These are phyloP conservation scores for Closterium sp. DNA, from an alignment of 139 green algal genomes.

Conservation along the genomic window DNA sequence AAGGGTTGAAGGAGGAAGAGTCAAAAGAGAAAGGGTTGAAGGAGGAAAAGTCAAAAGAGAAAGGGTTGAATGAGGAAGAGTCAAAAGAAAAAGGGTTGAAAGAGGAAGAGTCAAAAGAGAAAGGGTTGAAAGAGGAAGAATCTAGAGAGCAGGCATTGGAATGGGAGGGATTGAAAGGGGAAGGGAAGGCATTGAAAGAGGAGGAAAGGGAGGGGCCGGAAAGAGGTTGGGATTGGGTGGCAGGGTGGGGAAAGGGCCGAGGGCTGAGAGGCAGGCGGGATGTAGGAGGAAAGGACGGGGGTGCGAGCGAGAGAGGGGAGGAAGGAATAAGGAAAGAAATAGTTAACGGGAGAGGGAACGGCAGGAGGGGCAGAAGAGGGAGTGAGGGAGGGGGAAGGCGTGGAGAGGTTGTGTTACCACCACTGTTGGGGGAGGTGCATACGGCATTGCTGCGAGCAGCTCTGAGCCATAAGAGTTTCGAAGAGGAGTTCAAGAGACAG, in stretches of 20 bases:
- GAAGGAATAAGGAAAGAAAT: neutral
- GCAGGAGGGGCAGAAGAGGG: neutral
- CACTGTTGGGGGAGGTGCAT: slow-evolving; percentile 37
- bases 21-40: too few species aligned
- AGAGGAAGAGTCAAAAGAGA: too few species aligned
- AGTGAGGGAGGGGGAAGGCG: neutral
- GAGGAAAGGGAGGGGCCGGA: neutral
- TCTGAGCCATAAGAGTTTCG: neutral
- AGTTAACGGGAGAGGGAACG: neutral
- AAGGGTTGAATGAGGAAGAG: too few species aligned
- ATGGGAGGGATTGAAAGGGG: neutral
- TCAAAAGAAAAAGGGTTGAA: too few species aligned
- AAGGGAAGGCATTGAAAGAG: neutral
- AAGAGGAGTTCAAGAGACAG: slow-evolving; percentile 14
- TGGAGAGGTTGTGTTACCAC: neutral
- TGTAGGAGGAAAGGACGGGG: neutral
- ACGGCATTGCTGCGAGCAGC: slow-evolving; percentile 19
- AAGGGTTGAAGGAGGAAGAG: too few species aligned
- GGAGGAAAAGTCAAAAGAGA: too few species aligned
- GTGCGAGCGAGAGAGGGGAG: neutral
- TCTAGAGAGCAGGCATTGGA: too few species aligned
- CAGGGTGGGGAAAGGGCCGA: neutral
- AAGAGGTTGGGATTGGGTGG: neutral
- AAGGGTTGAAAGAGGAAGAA: too few species aligned
- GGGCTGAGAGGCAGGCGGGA: neutral